Percentiles rank a stretch among this genome's conserved stretches.
phyloP scores from a whole-genome alignment of 805 yeast species.

The Ogataea paradorogensis region DNA sequence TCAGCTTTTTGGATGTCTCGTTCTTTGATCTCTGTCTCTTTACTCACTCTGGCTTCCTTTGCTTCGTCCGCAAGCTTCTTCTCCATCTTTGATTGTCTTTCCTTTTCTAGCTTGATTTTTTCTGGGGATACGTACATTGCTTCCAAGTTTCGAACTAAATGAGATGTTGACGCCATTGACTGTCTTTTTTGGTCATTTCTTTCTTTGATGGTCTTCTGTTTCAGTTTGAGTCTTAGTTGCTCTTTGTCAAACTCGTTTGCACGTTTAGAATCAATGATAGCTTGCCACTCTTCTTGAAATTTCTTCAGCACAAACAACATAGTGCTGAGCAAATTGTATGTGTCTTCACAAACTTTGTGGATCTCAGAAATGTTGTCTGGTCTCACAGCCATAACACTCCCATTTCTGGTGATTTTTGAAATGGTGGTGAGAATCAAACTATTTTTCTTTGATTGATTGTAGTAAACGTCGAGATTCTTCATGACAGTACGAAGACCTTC shows the following conservation, averaged over 20 bases:
- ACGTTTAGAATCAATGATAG: conserved; percentile 29
- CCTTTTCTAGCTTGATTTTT: conserved; percentile 25
- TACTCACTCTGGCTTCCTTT: conserved; percentile 23
- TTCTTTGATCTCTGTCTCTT: conserved; percentile 23
- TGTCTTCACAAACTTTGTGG: conserved; percentile 41
- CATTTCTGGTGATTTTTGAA: conserved; percentile 43
- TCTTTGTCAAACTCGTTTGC: conserved; percentile 42
- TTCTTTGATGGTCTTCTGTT: conserved; percentile 21
- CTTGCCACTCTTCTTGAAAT: conserved; percentile 40
- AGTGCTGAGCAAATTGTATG: conserved; percentile 31
- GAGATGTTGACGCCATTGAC: conserved; percentile 9
- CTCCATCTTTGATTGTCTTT: conserved; percentile 25
- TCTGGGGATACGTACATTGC: conserved; percentile 26
- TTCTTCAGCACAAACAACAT: conserved; percentile 35
- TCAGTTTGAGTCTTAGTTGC: conserved; percentile 25
- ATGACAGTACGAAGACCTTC: conserved; percentile 27
- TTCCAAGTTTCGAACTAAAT: conserved; percentile 18
- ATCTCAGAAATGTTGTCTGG: conserved; percentile 39
- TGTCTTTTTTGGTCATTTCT: conserved; percentile 18
- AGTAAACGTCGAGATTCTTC: conserved; percentile 22
- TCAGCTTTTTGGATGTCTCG: conserved; percentile 15
- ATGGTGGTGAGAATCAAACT: conserved; percentile 47
- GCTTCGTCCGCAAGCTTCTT: conserved; percentile 25
- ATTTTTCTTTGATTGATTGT: conserved; percentile 46
- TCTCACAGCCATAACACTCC: conserved; percentile 34